Evolutionary conservation across 164 flowering plant genomes (phyloP).

Genomic region (Dillenia suffruticosa): DNA sequence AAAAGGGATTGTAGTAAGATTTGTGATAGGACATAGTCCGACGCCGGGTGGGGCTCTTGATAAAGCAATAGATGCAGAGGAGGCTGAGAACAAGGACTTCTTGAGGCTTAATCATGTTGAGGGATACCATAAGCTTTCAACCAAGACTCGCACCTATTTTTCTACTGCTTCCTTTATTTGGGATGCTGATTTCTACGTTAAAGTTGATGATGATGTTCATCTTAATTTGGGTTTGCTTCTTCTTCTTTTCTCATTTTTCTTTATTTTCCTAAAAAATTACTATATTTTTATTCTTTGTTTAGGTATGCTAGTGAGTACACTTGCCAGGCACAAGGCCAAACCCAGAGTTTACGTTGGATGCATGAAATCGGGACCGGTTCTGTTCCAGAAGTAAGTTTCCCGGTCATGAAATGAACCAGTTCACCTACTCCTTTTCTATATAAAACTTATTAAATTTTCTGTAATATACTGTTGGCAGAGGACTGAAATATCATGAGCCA

Average conservation of each 20-base stretch:
- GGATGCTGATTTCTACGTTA: conserved; percentile 85
- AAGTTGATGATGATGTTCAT: conserved; percentile 89
- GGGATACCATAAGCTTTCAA: conserved; percentile 79
- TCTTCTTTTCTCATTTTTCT: background rate
- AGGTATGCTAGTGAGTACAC: conserved; percentile 52
- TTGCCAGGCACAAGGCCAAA: conserved; percentile 42
- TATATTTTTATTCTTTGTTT: background rate
- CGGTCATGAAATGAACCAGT: too few species aligned
- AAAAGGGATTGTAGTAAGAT: conserved; percentile 71
- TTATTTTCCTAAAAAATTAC: background rate
- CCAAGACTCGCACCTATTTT: conserved; percentile 71
- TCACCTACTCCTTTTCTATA: background rate
- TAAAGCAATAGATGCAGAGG: conserved; percentile 58
- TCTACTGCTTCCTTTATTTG: conserved; percentile 60
- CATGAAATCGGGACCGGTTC: conserved; percentile 97
- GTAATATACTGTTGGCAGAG: conserved; percentile 32
- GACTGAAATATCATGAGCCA: conserved; percentile 79
- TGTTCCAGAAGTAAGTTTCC: conserved; percentile 60
- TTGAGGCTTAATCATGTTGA: conserved; percentile 70
- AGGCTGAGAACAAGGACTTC: conserved; percentile 57
- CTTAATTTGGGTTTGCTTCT: conserved; percentile 48
- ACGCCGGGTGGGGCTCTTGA: conserved; percentile 64
- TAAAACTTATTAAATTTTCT: background rate
- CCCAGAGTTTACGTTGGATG: conserved; percentile 76
- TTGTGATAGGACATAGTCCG: conserved; percentile 80